Percentiles rank a stretch among this genome's conserved stretches.
These are phyloP conservation scores for Globisporangium spiculum DNA, from an alignment of 352 stramenopile genomes.

Conservation along the genomic window DNA sequence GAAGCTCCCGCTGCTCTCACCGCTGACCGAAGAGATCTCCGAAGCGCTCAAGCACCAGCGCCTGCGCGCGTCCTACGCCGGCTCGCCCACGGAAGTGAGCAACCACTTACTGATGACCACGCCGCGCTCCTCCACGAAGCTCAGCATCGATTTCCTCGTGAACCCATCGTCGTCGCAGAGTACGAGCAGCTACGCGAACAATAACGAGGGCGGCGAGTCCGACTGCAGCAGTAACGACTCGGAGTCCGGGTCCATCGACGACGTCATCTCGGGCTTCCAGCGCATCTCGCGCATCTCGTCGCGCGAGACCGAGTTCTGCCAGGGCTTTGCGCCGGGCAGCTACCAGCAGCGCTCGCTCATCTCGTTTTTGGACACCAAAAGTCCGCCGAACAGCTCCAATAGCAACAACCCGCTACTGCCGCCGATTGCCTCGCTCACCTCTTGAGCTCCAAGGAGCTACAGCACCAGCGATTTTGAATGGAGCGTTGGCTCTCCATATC, in stretches of 20 bases:
- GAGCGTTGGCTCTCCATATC: background rate
- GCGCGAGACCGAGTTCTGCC: conserved; percentile 9
- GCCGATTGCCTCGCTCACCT: conserved; percentile 16
- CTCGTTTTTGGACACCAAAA: conserved; percentile 15
- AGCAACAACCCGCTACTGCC: conserved; percentile 3
- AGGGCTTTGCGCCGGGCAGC: background rate
- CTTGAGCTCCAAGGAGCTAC: conserved; percentile 1
- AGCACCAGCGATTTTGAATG: background rate
- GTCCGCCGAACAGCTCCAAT: background rate
- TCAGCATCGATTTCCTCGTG: conserved; percentile 62
- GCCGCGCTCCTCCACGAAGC: conserved; percentile 34
- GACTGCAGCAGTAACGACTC: conserved; percentile 16
- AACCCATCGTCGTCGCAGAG: conserved; percentile 24
- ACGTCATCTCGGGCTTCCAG: conserved; percentile 18
- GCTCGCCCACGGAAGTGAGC: conserved; percentile 28
- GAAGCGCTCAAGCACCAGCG: conserved; percentile 21
- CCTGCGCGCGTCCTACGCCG: conserved; percentile 14
- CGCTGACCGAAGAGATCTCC: conserved; percentile 19
- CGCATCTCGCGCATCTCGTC: conserved; percentile 19
- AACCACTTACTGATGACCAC: conserved; percentile 15
- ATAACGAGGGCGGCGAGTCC: conserved; percentile 1
- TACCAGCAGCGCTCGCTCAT: conserved; percentile 9
- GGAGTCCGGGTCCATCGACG: conserved; percentile 14
- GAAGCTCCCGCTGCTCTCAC: conserved; percentile 41
- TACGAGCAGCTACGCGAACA: background rate